Evolutionary conservation across 208 protist species (phyloP), one percentile per base, ranked within the genome.

Genomic region (Crithidia mellificae): DNA sequence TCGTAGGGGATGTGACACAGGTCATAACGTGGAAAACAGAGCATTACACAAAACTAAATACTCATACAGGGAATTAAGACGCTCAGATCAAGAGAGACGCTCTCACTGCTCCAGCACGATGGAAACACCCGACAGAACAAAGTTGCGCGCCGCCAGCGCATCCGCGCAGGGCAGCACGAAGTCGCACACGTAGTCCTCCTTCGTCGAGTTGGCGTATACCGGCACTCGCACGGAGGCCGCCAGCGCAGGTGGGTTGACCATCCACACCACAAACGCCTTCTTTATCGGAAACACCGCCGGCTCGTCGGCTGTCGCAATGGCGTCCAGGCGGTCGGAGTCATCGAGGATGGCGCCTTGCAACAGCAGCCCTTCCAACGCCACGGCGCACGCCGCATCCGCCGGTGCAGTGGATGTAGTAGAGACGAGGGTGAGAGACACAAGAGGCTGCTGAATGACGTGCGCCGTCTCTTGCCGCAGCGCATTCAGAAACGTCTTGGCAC

Each of bases 401-500:
- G 87, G 84, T 8, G 93, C 76, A 12, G 77, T 63, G 14, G 78
- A 85, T 15, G 79, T 66, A 5, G 74, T 83, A 8, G 80, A 74
- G 12, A 93, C 84, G 32, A 96, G 82, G 39, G 61, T 36, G 34
- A 97, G 75, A 11, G 84, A 80, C 34, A 96, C 95, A 27, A 99
- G 85, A 5, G 94, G 83, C 66, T 85, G 73, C 46, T 76, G 61
- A 19, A 79, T 76, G 6, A 68, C 56, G 55, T 97, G 88, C 2
- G 96, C 94, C 14, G 95, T 98, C 72, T 98, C 87, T 80, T 98
- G 97, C 3, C 96, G 88, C 49, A 99, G 72, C 30, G 98, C 97
- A 58, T 98, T 98, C 25, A 99, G 68, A 65, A 98, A 98, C 36
- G 95, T 98, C 58, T 90, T 72, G 3, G 97, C 94, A 9, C 93